Conservation (phyloP, 805 yeast species). For the Starmerella vaccinii region DNA sequence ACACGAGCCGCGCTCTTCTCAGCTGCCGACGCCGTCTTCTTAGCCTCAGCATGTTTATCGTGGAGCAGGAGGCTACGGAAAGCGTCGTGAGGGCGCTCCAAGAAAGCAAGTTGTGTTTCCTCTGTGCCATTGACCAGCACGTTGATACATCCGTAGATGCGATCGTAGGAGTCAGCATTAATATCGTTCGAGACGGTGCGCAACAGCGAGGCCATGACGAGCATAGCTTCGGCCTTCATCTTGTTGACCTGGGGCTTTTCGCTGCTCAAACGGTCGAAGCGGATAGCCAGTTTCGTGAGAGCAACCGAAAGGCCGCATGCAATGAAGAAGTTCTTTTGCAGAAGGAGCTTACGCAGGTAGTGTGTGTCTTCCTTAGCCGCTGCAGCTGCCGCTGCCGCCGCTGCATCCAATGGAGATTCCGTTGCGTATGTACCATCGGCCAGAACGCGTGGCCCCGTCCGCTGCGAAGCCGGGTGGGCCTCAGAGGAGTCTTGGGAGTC, state of each 20-base stretch:
- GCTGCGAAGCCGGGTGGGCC: slow-evolving; percentile 27
- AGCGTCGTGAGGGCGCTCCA: slow-evolving; percentile 80
- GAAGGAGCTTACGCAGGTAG: slow-evolving; percentile 68
- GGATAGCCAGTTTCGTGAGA: slow-evolving; percentile 73
- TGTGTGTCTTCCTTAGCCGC: slow-evolving; percentile 35
- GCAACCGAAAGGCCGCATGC: slow-evolving; percentile 83
- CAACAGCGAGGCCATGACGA: slow-evolving; percentile 81
- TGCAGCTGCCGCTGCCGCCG: slow-evolving; percentile 35
- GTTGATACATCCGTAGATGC: slow-evolving; percentile 78
- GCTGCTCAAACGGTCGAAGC: slow-evolving; percentile 37
- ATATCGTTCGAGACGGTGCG: slow-evolving; percentile 78
- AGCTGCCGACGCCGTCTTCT: slow-evolving; percentile 32
- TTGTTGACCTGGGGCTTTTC: slow-evolving; percentile 49
- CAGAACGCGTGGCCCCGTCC: slow-evolving; percentile 56
- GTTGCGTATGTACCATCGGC: slow-evolving; percentile 99
- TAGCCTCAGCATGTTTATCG: slow-evolving; percentile 31
- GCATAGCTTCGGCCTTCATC: slow-evolving; percentile 85
- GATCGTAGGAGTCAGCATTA: slow-evolving; percentile 94
- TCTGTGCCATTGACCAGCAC: slow-evolving; percentile 51
- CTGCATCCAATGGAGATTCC: slow-evolving; percentile 62
- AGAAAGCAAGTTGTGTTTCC: slow-evolving; percentile 52
- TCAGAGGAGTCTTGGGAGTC: slow-evolving; percentile 28
- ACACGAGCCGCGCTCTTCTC: slow-evolving; percentile 41
- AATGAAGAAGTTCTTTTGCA: slow-evolving; percentile 83
- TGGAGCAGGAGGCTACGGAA: slow-evolving; percentile 58